These are phyloP conservation scores for Bromus sterilis DNA, from an alignment of 176 grass and related monocot genomes.

Conservation along the genomic window DNA sequence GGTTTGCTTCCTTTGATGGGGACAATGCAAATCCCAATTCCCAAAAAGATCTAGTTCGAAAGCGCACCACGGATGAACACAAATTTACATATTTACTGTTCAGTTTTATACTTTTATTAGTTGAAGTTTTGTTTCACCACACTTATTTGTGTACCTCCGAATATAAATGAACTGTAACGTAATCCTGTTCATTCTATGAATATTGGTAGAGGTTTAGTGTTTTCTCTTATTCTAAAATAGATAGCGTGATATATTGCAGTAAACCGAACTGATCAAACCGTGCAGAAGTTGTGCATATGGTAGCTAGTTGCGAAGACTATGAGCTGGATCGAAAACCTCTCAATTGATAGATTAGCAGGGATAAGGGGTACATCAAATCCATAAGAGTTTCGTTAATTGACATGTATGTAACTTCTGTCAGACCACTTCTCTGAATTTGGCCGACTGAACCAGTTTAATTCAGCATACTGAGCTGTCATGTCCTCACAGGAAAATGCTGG, in stretches of 20 bases:
- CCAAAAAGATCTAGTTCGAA: too few species aligned
- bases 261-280: not conserved
- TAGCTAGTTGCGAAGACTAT: not conserved
- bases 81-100: too few species aligned
- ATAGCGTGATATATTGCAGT: too few species aligned
- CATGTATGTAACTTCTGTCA: not conserved
- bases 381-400: not conserved
- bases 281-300: not conserved
- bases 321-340: not conserved
- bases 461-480: not conserved
- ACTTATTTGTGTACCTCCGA: not conserved
- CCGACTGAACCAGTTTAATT: not conserved
- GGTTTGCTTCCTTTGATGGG: too few species aligned
- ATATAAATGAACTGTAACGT: too few species aligned
- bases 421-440: not conserved
- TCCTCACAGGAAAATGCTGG: not conserved
- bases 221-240: not conserved
- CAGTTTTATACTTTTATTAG: too few species aligned
- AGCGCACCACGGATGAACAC: too few species aligned
- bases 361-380: not conserved
- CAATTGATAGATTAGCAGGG: not conserved
- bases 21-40: too few species aligned
- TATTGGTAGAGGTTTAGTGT: not conserved
- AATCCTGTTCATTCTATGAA: not conserved
- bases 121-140: too few species aligned